Evolutionary conservation across 2,329 filamentous ascomycete genomes (phyloP).

Genomic region (Plectosphaerella plurivora): DNA sequence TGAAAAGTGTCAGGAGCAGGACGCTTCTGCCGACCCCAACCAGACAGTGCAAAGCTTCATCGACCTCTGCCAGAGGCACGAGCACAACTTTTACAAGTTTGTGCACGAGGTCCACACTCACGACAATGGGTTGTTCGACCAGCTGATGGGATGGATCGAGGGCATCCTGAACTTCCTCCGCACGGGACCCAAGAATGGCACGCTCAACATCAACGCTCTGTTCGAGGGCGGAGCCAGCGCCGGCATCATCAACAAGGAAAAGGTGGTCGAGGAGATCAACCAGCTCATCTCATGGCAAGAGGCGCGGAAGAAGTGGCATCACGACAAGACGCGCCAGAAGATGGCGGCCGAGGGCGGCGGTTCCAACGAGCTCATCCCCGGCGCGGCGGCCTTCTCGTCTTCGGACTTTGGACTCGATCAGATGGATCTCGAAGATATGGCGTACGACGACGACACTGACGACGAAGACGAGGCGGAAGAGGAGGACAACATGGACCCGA

Average conservation of each 20-base stretch:
- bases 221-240: slow-evolving; percentile 74
- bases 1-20: slow-evolving; percentile 63
- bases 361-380: slow-evolving; percentile 44
- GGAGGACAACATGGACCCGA: slow-evolving; percentile 79
- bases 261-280: slow-evolving; percentile 77
- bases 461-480: slow-evolving; percentile 64
- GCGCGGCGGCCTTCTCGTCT: slow-evolving; percentile 62
- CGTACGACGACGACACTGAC: slow-evolving; percentile 67
- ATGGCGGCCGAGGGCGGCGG: slow-evolving; percentile 79
- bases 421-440: slow-evolving; percentile 81
- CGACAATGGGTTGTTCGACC: slow-evolving; percentile 92
- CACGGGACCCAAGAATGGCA: slow-evolving; percentile 78
- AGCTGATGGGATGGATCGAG: slow-evolving; percentile 96
- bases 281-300: slow-evolving; percentile 89
- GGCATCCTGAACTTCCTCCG: slow-evolving; percentile 90
- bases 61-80: slow-evolving; percentile 89
- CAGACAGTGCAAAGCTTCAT: slow-evolving; percentile 98
- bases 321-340: slow-evolving; percentile 96
- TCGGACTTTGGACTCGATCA: slow-evolving; percentile 88
- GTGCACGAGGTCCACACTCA: slow-evolving; percentile 96
- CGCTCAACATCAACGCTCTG: slow-evolving; percentile 89
- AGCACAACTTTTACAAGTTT: slow-evolving; percentile 98
- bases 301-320: slow-evolving; percentile 94
- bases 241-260: slow-evolving; percentile 63
- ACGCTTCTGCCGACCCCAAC: slow-evolving; percentile 92